Evolutionary conservation across 495 filamentous ascomycete species (phyloP), one percentile per base, ranked within the genome.

Genomic region (Letharia columbiana): DNA sequence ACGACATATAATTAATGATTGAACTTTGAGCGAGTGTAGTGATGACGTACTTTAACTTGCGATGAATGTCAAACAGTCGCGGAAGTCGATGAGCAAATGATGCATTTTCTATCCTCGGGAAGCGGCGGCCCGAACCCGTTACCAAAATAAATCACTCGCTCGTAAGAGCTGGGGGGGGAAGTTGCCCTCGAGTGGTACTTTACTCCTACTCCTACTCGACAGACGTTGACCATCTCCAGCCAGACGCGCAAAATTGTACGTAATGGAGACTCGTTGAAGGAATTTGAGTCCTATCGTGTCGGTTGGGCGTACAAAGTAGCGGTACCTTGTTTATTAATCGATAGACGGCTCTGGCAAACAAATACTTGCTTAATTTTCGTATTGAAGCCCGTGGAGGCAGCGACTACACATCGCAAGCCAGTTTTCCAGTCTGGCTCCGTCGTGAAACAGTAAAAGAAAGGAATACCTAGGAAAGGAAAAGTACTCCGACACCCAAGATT

Each of bases 101-200:
- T n/a, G 20, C 47, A 47, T 47, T 47, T 9, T 13, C 44, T 47
- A 8, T 54, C 12, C 50, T 31, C 1, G 31, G 49, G 52, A 56
- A 56, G 52, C 52, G 28, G 15, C 52, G 52, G 52, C 52, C 52
- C 52, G 52, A 18, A 56, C 52, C 52, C 28, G 52, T 31, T 10
- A 52, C 10, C 11, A 13, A 31, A 52, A 52, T 12, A 18, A 47
- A 18, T 20, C 20, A 3, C 18, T 47, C 6, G 6, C 10, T 42
- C 10, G 23, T 28, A 28, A 28, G 23, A 28, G 23, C 23, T 28
- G 41, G 41, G 41, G 41, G 41, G 12, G 2, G 12, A 10, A 13
- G 12, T 42, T 42, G 12, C 41, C 41, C 41, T 42, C 41, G 41
- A 42, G 2, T 10, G 37, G 37, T 39, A 39, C 37, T 8, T 39